phyloP scores from a whole-genome alignment of 2,329 filamentous ascomycete species.

The Colletotrichum sp. region DNA sequence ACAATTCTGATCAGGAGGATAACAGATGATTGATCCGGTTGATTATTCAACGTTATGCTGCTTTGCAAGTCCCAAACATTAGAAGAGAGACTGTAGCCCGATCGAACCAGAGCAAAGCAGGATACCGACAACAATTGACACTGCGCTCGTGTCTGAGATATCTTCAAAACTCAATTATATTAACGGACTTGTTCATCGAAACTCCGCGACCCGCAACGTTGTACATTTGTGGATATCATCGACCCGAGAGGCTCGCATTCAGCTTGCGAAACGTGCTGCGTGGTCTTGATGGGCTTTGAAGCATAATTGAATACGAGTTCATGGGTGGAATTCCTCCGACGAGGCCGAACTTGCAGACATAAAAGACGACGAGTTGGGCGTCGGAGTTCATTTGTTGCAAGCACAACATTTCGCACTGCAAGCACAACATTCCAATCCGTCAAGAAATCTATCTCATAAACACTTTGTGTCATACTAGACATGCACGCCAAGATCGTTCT shows the following conservation, averaged over 20 bases:
- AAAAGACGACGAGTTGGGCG: not conserved
- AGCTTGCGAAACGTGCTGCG: not conserved
- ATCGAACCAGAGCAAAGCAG: not conserved
- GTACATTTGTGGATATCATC: not conserved
- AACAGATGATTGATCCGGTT: rapidly evolving
- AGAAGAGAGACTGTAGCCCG: not conserved
- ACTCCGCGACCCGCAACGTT: not conserved
- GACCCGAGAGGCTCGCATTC: not conserved
- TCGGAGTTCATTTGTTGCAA: not conserved
- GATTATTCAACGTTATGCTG: not conserved
- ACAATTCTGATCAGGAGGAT: rapidly evolving
- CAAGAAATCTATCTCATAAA: rapidly evolving
- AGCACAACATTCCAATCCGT: not conserved
- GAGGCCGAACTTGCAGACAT: not conserved
- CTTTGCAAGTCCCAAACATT: not conserved
- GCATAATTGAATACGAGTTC: not conserved
- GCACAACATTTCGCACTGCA: not conserved
- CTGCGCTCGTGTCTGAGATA: rapidly evolving
- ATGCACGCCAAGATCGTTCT: not conserved
- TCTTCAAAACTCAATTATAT: not conserved
- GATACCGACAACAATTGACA: not conserved
- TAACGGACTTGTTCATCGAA: not conserved
- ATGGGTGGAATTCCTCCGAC: not conserved
- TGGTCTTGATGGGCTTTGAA: not conserved
- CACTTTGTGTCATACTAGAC: not conserved